Base-by-base conservation (phyloP, 2,329 filamentous ascomycete species). In the Gaeumannomyces tritici region DNA sequence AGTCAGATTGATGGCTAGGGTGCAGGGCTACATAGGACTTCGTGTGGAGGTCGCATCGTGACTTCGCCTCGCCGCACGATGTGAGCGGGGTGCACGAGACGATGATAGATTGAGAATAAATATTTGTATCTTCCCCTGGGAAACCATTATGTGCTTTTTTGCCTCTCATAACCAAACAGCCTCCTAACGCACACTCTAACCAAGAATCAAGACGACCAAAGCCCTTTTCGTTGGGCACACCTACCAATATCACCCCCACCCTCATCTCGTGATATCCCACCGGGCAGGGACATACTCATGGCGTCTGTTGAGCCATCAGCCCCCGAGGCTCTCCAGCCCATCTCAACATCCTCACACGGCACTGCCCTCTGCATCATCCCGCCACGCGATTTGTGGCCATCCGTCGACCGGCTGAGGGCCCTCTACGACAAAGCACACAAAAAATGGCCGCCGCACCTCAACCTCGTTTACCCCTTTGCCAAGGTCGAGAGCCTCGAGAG, bases 391-490 rank as follows among this genome's bases (percentile, higher is more conserved):
- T 69, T 80, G 47, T 83, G 80, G 75, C 65, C 74, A 1, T 67
- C 79, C 4, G 70, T 87, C 61, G 78, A 88, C 66, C 73, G 74
- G 18, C 72, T 90, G 3, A 81, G 87, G 57, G 77, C 75, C n/a
- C 73, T 85, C 15, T 86, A 89, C 72, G 87, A 89, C 71, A 84
- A 83, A 64, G 78, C 80, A 0, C 82, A 81, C 66, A 75, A 75
- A 29, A 83, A 78, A 71, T 89, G 87, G 87, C 85, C 86, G 4
- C 83, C 86, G 15, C 87, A 89, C 67, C 70, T 89, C 67, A 89
- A 89, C 66, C 71, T 89, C 29, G 67, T 88, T 27, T 89, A 89
- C 68, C 87, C 86, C 0, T 89, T 89, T 69, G 83, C 88, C 8
- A 70, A 72, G 3, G 72, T 76, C 0, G 77, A 81, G 2, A 66